Evolutionary conservation across 2,329 filamentous ascomycete species (phyloP).

Genomic region (Penicillium italicum): DNA sequence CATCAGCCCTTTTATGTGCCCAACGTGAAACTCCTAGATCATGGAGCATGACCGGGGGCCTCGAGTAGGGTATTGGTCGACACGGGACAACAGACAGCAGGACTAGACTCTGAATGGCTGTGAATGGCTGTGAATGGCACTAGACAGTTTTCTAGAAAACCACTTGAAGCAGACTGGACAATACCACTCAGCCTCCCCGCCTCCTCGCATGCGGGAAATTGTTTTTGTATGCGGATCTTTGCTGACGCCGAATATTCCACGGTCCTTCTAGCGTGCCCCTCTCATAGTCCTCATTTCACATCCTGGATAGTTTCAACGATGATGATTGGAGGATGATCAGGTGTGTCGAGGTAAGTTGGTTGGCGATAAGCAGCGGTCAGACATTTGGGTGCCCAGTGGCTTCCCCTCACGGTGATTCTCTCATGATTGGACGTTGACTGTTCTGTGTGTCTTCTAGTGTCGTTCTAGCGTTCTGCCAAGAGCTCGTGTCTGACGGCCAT

Average conservation of each 20-base stretch:
- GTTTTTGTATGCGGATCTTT: slow-evolving; percentile 18
- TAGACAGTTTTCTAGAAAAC: slow-evolving; percentile 9
- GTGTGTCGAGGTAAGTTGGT: background rate
- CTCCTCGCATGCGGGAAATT: slow-evolving; percentile 21
- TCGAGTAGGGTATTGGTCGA: background rate
- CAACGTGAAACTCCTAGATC: background rate
- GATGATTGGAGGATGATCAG: slow-evolving; percentile 2
- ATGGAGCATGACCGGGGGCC: background rate
- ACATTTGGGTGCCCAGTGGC: slow-evolving; percentile 2
- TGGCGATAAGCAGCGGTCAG: slow-evolving; percentile 20
- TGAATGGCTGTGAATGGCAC: background rate
- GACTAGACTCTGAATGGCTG: background rate
- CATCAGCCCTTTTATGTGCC: slow-evolving; percentile 7
- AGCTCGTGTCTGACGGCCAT: background rate
- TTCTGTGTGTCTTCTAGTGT: slow-evolving; percentile 22
- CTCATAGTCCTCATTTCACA: background rate
- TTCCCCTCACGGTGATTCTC: slow-evolving; percentile 5
- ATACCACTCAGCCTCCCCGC: slow-evolving; percentile 18
- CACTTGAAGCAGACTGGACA: slow-evolving; percentile 4
- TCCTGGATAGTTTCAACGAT: background rate
- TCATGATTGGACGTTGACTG: background rate
- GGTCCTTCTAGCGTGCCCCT: slow-evolving; percentile 22
- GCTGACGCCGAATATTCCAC: slow-evolving; percentile 17
- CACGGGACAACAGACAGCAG: slow-evolving; percentile 1
- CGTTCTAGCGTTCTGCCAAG: slow-evolving; percentile 3